Conservation (phyloP, 805 yeast species). For the Starmerella gropengiesseri region DNA sequence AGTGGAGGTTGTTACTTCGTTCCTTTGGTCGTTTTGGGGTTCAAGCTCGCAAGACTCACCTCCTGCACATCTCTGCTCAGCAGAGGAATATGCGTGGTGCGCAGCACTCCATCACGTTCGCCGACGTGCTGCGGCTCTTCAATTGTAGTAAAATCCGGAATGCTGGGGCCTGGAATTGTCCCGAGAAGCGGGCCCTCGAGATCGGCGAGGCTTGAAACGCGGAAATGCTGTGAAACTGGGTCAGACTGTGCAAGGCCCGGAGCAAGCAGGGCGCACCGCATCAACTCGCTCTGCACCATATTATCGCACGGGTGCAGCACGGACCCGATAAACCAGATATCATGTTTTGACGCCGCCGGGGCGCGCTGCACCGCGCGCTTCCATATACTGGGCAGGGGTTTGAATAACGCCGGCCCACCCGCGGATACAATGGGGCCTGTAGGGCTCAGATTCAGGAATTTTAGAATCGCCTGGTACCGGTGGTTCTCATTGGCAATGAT, state of each 20-base stretch:
- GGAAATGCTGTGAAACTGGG: slow-evolving; percentile 7
- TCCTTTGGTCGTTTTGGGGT: too few species aligned
- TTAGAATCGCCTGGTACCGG: slow-evolving; percentile 19
- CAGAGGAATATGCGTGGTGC: background rate
- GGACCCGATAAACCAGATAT: slow-evolving; percentile 25
- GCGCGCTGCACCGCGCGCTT: slow-evolving; percentile 19
- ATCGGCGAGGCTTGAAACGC: slow-evolving; percentile 4
- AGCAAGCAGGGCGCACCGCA: slow-evolving; percentile 16
- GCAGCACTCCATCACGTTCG: slow-evolving; percentile 1
- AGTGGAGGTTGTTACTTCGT: too few species aligned
- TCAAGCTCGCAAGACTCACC: slow-evolving; percentile 2
- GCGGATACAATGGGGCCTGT: slow-evolving; percentile 12
- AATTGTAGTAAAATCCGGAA: background rate
- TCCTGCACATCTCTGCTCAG: slow-evolving; percentile 2
- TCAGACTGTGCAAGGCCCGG: slow-evolving; percentile 6
- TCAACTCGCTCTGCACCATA: slow-evolving; percentile 1
- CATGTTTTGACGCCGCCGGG: slow-evolving; percentile 15
- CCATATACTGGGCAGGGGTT: slow-evolving; percentile 25
- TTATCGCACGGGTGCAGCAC: slow-evolving; percentile 20
- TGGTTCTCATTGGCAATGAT: slow-evolving; percentile 26
- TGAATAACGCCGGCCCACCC: slow-evolving; percentile 17
- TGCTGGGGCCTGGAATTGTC: background rate
- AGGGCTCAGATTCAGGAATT: slow-evolving; percentile 14
- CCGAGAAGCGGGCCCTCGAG: background rate
- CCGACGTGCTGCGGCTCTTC: background rate